phyloP scores from a whole-genome alignment of 345 rosid genomes.

The Lumnitzera littorea region DNA sequence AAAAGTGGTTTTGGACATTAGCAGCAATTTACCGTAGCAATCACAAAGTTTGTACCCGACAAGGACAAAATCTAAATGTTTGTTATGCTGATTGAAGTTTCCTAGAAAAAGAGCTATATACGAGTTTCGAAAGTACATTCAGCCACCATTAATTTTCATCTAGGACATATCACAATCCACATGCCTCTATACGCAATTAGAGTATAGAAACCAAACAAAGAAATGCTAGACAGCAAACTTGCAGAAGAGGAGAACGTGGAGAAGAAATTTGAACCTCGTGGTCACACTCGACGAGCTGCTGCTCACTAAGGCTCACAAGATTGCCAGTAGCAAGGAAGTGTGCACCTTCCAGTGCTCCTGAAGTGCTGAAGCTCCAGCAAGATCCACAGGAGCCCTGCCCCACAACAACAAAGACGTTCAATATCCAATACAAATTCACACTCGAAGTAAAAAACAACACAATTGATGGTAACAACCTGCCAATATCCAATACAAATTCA shows the following conservation, averaged over 20 bases:
- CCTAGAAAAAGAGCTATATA: too few relatives aligned
- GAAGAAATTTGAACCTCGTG: constrained; percentile 54
- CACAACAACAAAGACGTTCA: constrained; percentile 2
- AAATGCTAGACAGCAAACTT: not conserved
- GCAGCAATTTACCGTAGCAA: too few relatives aligned
- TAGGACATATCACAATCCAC: not conserved
- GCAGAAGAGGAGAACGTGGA: not conserved
- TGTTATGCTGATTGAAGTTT: too few relatives aligned
- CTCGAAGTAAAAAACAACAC: not conserved
- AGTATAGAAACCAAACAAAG: too few relatives aligned
- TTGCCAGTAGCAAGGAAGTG: constrained; percentile 70
- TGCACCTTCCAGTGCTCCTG: constrained; percentile 94
- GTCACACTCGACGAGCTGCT: constrained; percentile 95
- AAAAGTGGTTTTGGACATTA: too few relatives aligned
- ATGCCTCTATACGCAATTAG: not conserved
- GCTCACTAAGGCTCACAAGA: constrained; percentile 88
- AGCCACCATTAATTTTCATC: too few relatives aligned
- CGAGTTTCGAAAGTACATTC: too few relatives aligned
- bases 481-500: not conserved
- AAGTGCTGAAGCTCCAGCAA: constrained; percentile 93
- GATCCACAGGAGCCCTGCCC: constrained; percentile 87
- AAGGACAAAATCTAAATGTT: too few relatives aligned
- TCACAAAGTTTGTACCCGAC: too few relatives aligned
- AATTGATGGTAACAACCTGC: too few relatives aligned
- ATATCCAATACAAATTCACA: not conserved